Conservation (phyloP, 176 grass and related monocot genomes). For the Saccharum officinarum region DNA sequence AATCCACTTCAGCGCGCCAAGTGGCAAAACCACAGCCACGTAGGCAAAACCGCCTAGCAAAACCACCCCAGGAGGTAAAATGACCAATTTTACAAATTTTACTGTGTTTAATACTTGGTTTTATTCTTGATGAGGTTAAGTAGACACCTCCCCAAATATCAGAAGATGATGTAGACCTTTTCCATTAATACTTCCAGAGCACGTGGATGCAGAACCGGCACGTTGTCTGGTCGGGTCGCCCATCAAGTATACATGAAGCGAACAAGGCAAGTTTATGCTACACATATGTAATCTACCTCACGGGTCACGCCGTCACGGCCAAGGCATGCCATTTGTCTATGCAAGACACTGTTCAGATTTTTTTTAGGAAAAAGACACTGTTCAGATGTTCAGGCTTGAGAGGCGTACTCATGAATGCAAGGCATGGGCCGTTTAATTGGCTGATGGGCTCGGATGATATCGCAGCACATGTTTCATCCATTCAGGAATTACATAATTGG, state of each 20-base stretch:
- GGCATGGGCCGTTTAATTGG: neutral
- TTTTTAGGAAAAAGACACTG: too few species aligned
- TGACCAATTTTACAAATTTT: too few species aligned
- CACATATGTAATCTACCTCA: neutral
- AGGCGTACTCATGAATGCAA: neutral
- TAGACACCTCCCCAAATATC: too few species aligned
- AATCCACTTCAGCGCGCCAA: too few species aligned
- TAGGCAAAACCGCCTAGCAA: too few species aligned
- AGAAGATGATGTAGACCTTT: too few species aligned
- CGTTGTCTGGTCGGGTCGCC: neutral
- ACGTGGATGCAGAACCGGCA: neutral
- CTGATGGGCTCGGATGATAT: neutral
- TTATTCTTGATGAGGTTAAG: too few species aligned
- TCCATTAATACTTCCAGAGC: too few species aligned
- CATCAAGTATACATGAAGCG: neutral
- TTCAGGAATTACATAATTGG: neutral
- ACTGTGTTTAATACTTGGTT: too few species aligned
- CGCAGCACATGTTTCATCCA: neutral
- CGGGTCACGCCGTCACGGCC: neutral
- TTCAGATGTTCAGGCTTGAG: neutral
- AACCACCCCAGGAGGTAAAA: too few species aligned
- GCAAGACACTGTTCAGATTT: too few species aligned
- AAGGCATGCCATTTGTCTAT: neutral
- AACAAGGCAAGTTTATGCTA: neutral
- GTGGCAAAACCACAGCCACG: too few species aligned